These are phyloP conservation scores for Rostrohypoxylon terebratum DNA, from an alignment of 495 filamentous ascomycete genomes.

Conservation along the genomic window DNA sequence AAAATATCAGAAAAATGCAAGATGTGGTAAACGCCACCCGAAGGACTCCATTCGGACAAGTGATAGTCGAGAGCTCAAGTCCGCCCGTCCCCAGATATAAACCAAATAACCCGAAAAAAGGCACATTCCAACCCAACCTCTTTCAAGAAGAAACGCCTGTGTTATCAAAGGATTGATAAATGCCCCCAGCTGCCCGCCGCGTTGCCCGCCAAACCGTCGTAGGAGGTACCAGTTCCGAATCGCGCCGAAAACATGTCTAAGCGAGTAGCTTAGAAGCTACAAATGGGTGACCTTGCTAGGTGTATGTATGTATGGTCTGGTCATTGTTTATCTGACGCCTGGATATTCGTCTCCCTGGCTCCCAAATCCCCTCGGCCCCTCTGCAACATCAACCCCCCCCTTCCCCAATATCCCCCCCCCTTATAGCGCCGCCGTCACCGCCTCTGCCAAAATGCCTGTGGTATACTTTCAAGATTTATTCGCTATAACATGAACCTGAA, in stretches of 20 bases:
- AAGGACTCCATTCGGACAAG: slow-evolving; percentile 37
- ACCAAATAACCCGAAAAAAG: slow-evolving; percentile 12
- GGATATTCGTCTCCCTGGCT: slow-evolving; percentile 13
- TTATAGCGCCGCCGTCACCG: slow-evolving; percentile 28
- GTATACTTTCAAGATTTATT: slow-evolving; percentile 42
- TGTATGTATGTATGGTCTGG: background rate
- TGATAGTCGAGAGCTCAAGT: slow-evolving; percentile 23
- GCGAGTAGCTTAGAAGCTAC: slow-evolving; percentile 20
- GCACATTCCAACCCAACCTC: slow-evolving; percentile 14
- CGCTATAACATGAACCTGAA: slow-evolving; percentile 44
- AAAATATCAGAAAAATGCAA: slow-evolving; percentile 34
- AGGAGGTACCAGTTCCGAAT: slow-evolving; percentile 8
- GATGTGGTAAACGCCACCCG: slow-evolving; percentile 33
- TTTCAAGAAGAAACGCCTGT: slow-evolving; percentile 34
- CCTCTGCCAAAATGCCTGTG: slow-evolving; percentile 35
- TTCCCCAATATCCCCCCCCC: background rate
- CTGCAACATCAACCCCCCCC: background rate
- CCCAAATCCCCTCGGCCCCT: slow-evolving; percentile 12
- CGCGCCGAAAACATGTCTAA: slow-evolving; percentile 1
- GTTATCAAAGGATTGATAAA: slow-evolving; percentile 29
- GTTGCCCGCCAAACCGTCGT: slow-evolving; percentile 21
- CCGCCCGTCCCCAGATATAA: slow-evolving; percentile 23
- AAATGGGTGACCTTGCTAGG: background rate
- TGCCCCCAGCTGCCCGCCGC: slow-evolving; percentile 21
- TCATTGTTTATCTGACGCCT: slow-evolving; percentile 16